These are phyloP conservation scores for Mayamaea pseudoterrestris DNA, from an alignment of 108 stramenopile species.

Conservation along the genomic window DNA sequence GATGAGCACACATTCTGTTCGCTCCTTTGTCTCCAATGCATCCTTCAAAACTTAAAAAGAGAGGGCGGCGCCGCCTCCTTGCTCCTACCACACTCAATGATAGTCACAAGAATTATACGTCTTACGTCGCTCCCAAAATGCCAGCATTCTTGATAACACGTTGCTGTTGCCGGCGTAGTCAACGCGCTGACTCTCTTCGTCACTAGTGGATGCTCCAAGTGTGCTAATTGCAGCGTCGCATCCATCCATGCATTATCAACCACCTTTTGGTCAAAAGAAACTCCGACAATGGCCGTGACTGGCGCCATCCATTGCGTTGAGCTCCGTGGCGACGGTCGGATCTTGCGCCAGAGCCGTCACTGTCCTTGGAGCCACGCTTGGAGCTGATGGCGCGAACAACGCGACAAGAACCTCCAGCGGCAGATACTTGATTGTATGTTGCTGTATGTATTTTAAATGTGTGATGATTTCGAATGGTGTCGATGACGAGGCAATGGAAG, in stretches of 20 bases:
- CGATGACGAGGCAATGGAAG: not conserved
- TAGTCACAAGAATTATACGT: constrained; percentile 82
- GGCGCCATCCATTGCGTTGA: constrained; percentile 56
- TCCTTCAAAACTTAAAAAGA: constrained; percentile 70
- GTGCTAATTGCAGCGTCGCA: constrained; percentile 92
- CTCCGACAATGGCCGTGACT: constrained; percentile 77
- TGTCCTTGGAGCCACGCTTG: constrained; percentile 32
- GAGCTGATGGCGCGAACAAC: constrained; percentile 65
- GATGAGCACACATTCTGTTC: constrained; percentile 70
- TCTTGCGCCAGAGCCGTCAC: constrained; percentile 81
- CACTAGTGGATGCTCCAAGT: constrained; percentile 55
- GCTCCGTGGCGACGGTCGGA: constrained; percentile 47
- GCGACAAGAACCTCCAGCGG: constrained; percentile 81
- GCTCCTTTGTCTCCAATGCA: constrained; percentile 45
- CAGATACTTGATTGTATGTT: constrained; percentile 83
- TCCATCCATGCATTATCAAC: constrained; percentile 90
- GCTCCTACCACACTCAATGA: constrained; percentile 82
- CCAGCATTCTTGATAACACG: constrained; percentile 92
- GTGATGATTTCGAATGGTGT: not conserved
- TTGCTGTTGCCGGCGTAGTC: constrained; percentile 91
- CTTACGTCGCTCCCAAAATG: constrained; percentile 85
- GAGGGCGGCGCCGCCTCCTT: constrained; percentile 71
- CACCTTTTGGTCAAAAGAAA: constrained; percentile 83
- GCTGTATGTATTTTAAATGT: not conserved
- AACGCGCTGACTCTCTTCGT: constrained; percentile 45